phyloP scores from a whole-genome alignment of 306 rosid species.

The Albizia julibrissin region DNA sequence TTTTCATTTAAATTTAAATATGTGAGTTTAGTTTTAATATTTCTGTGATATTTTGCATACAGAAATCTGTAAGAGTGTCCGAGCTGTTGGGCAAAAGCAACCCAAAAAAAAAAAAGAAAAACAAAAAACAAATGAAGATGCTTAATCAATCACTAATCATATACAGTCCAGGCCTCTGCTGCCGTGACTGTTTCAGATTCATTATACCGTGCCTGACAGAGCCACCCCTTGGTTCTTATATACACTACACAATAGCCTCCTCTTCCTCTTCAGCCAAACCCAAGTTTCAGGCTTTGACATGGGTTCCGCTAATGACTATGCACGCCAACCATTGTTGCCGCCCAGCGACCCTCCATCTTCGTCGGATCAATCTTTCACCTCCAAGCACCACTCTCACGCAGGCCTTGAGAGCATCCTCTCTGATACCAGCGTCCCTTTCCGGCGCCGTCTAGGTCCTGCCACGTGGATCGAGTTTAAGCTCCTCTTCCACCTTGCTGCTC shows the following conservation, averaged over 20 bases:
- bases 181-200: neutral
- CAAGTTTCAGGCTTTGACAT: neutral
- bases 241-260: neutral
- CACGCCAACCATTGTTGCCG: constrained; percentile 21
- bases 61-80: too few relatives aligned
- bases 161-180: neutral
- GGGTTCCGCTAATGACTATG: constrained; percentile 23
- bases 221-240: neutral
- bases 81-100: too few relatives aligned
- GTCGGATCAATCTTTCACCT: neutral
- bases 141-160: neutral
- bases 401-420: constrained; percentile 56
- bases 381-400: constrained; percentile 13
- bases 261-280: neutral
- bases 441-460: constrained; percentile 48
- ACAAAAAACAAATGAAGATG: neutral
- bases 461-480: constrained; percentile 55
- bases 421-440: constrained; percentile 28
- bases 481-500: constrained; percentile 59
- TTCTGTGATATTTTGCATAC: too few relatives aligned
- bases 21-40: too few relatives aligned
- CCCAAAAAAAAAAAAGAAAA: too few relatives aligned
- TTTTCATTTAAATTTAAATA: too few relatives aligned
- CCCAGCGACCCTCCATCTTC: neutral
- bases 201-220: neutral